Conservation (phyloP, 441 rosid genomes). For the Euphorbia corollata region DNA sequence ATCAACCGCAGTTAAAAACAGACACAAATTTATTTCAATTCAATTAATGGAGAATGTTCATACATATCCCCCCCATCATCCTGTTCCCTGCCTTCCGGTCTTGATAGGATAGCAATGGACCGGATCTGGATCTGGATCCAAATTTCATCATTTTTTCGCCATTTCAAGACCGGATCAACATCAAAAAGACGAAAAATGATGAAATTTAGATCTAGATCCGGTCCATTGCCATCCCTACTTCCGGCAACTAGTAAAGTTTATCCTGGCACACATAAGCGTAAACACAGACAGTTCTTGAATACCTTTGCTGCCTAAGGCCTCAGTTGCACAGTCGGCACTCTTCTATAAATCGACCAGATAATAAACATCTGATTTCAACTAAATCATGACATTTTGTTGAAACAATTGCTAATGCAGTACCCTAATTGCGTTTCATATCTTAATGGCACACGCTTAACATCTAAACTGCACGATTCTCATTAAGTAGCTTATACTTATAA, state of each 20-base stretch:
- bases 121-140: too few relatives aligned
- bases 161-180: too few relatives aligned
- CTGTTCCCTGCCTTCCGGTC: too few relatives aligned
- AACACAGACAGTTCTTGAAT: neutral
- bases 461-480: neutral
- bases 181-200: too few relatives aligned
- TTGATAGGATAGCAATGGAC: too few relatives aligned
- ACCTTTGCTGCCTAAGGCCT: conserved; percentile 1
- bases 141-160: too few relatives aligned
- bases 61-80: neutral
- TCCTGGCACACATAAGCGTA: neutral
- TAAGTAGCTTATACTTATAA: neutral
- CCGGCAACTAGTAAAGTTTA: neutral
- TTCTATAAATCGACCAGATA: neutral
- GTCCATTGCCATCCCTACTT: neutral
- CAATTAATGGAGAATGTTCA: neutral
- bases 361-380: neutral
- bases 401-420: neutral
- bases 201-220: too few relatives aligned
- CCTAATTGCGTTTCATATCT: neutral
- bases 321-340: neutral
- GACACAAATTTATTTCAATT: neutral
- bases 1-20: neutral
- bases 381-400: neutral
- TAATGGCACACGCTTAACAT: neutral